Evolutionary conservation across 768 basidiomycete species (phyloP), one percentile per base, ranked within the genome.

Genomic region (Fomitopsis serialis): DNA sequence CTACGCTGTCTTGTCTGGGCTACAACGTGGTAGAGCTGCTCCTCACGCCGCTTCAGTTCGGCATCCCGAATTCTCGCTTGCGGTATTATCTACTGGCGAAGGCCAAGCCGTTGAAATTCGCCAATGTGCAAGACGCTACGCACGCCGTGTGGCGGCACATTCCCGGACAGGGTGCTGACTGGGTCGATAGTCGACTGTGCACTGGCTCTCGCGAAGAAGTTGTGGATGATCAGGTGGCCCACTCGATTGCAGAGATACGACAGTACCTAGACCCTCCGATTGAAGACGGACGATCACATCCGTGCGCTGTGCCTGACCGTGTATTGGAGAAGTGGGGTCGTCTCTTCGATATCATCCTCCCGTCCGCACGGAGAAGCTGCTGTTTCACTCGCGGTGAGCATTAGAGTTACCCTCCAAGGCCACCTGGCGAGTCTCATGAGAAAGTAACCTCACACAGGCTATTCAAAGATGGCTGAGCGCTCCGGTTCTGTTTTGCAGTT

Each of bases 41-140:
- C 10, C 67, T 92, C 46, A 89, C 84, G 23, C 90, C 89, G 0
- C 67, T 89, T 5, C 89, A 91, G 64, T 89, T 87, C 56, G 82
- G 85, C 17, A 81, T 90, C 15, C 90, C 90, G 8, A 92, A 92
- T 62, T 92, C 90, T 19, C 82, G 89, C 21, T 69, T 89, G 55
- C 78, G 89, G 23, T 92, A 92, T 63, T 92, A 92, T 59, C 73
- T 89, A 19, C 78, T 92, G 0, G 90, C 89, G 10, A 86, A 80
- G 58, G 68, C 68, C 32, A 54, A 58, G 15, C 74, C 80, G 6
- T 61, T 76, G 6, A 23, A 52, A 17, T 84, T 82, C 58, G 47
- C 62, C 6, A 47, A 63, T 34, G 29, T 63, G 62, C 34, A 51
- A 54, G 37, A 44, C 47, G 54, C 58, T 3, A 56, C 58, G 13